Evolutionary conservation across 2,329 filamentous ascomycete genomes (phyloP).

Genomic region (Cyanodermella asteris): DNA sequence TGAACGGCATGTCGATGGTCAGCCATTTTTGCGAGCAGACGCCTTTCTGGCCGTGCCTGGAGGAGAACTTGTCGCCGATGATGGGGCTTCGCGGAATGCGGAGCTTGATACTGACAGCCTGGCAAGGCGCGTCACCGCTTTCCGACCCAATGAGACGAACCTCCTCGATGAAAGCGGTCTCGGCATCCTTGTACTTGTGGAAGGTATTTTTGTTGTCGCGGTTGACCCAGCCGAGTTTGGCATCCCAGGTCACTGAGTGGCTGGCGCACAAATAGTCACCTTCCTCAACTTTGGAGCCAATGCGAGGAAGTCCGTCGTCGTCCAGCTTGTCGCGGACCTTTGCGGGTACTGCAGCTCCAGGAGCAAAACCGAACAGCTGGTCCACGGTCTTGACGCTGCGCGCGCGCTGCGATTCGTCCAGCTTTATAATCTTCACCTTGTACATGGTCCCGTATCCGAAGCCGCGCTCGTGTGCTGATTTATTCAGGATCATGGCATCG

Average conservation of each 20-base stretch:
- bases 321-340: conserved; percentile 54
- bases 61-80: conserved; percentile 98
- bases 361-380: conserved; percentile 82
- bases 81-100: conserved; percentile 74
- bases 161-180: conserved; percentile 76
- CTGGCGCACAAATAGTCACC: conserved; percentile 76
- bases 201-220: conserved; percentile 68
- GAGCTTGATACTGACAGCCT: conserved; percentile 81
- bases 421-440: conserved; percentile 81
- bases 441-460: conserved; percentile 94
- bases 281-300: conserved; percentile 56
- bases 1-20: conserved; percentile 82
- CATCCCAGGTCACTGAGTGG: conserved; percentile 64
- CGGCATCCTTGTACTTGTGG: conserved; percentile 84
- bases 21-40: conserved; percentile 94
- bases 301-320: conserved; percentile 63
- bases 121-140: conserved; percentile 57
- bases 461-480: conserved; percentile 83
- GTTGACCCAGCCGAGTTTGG: conserved; percentile 57
- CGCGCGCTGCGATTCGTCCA: conserved; percentile 49
- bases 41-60: conserved; percentile 94
- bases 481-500: conserved; percentile 98
- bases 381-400: conserved; percentile 46
- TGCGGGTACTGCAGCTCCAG: conserved; percentile 48
- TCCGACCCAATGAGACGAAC: conserved; percentile 79